These are phyloP conservation scores for Populus tremula DNA, from an alignment of 345 rosid genomes.

Conservation along the genomic window DNA sequence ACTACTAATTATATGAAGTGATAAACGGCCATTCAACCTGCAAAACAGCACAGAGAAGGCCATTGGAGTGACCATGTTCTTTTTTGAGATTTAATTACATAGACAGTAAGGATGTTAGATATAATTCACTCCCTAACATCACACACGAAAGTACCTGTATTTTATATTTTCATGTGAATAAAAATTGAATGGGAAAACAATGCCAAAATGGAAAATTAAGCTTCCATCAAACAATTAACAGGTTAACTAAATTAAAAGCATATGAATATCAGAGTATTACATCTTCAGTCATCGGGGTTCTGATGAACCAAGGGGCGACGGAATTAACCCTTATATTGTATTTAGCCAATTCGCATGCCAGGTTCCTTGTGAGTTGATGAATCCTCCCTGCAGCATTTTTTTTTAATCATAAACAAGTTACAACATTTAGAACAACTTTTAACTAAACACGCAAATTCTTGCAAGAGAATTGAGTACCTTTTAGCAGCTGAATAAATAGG, in stretches of 20 bases:
- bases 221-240: not conserved
- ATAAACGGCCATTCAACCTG: not conserved
- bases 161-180: not conserved
- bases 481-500: not conserved
- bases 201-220: not conserved
- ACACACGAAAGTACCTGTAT: not conserved
- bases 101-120: not conserved
- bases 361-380: not conserved
- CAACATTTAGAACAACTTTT: not conserved
- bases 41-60: not conserved
- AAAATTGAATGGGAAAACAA: not conserved
- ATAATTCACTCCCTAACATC: not conserved
- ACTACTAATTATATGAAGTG: not conserved
- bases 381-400: not conserved
- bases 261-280: not conserved
- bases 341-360: conserved; percentile 2
- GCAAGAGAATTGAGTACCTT: not conserved
- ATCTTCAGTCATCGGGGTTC: not conserved
- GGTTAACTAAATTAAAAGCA: not conserved
- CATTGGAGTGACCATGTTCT: not conserved
- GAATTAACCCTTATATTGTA: not conserved
- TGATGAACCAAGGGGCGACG: not conserved
- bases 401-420: not conserved
- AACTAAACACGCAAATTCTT: not conserved
- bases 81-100: not conserved